phyloP scores from a whole-genome alignment of 225 moss, liverwort and hornwort species.

The Marchantia polymorpha region DNA sequence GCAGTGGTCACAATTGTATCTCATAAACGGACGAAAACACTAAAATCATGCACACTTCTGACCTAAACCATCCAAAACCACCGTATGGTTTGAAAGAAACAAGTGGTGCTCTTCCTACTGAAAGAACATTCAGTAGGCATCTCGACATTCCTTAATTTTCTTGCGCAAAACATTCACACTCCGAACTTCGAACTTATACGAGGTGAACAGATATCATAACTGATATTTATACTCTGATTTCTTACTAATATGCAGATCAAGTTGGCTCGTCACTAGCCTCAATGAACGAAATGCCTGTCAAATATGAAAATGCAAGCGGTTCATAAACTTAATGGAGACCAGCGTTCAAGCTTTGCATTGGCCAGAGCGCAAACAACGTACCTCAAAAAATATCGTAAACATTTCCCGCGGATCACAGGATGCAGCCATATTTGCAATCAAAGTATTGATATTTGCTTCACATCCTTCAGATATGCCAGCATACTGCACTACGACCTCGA shows the following conservation, averaged over 20 bases:
- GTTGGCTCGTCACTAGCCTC: no score
- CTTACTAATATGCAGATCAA: not conserved
- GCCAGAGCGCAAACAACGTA: constrained; percentile 13
- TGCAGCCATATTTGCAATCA: constrained; percentile 28
- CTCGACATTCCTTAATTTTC: not conserved
- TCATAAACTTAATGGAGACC: no score
- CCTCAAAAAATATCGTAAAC: constrained; percentile 43
- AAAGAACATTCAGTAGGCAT: not conserved
- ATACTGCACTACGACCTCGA: constrained; percentile 32
- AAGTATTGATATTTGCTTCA: constrained; percentile 15
- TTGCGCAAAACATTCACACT: not conserved
- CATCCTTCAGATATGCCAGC: constrained; percentile 33
- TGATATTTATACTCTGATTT: not conserved
- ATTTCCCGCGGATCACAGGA: constrained; percentile 42
- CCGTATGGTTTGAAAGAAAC: not conserved
- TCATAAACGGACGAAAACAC: no score
- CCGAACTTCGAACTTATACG: not conserved
- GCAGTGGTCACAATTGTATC: no score
- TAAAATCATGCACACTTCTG: no score
- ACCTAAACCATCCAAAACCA: not conserved
- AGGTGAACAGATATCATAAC: not conserved
- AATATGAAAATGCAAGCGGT: no score
- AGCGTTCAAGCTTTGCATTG: no score
- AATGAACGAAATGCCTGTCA: no score
- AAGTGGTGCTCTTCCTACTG: not conserved